A percentile compares a stretch with the other conserved stretches of the same genome.
Conservation (phyloP, 345 rosid species). For the Hibiscus syriacus region DNA sequence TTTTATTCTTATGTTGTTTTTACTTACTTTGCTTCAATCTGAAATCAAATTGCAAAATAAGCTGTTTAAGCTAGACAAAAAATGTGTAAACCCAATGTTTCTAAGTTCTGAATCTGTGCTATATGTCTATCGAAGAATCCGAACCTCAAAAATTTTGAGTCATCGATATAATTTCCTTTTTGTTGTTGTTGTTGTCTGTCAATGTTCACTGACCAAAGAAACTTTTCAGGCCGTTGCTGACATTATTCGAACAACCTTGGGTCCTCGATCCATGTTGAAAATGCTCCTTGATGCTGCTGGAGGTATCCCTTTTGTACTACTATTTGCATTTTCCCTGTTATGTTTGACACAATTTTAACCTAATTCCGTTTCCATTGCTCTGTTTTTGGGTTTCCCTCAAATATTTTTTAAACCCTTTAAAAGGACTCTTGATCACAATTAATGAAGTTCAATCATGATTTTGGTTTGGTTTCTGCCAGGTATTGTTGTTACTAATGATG, state of each 20-base stretch:
- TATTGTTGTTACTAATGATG: slow-evolving; percentile 91
- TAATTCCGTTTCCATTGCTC: not conserved
- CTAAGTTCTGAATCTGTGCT: not conserved
- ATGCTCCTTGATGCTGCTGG: slow-evolving; percentile 90
- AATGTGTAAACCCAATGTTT: not conserved
- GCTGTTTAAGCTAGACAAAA: not conserved
- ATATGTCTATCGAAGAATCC: no score
- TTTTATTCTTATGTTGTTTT: not conserved
- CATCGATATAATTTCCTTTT: not conserved
- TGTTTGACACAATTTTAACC: not conserved
- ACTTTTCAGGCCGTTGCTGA: slow-evolving; percentile 77
- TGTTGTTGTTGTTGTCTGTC: not conserved
- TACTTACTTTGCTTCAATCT: not conserved
- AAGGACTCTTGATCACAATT: not conserved
- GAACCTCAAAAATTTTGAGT: no score
- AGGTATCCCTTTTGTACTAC: slow-evolving; percentile 33
- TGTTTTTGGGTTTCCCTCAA: not conserved
- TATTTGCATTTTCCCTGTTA: not conserved
- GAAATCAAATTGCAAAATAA: not conserved
- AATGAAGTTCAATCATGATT: not conserved
- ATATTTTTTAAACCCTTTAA: not conserved
- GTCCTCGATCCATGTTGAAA: slow-evolving; percentile 93
- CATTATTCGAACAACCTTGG: slow-evolving; percentile 87
- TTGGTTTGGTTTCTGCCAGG: slow-evolving; percentile 34
- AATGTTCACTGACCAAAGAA: not conserved